Conservation (phyloP, 257 asterid genomes). For the Solanum stenotomum region DNA sequence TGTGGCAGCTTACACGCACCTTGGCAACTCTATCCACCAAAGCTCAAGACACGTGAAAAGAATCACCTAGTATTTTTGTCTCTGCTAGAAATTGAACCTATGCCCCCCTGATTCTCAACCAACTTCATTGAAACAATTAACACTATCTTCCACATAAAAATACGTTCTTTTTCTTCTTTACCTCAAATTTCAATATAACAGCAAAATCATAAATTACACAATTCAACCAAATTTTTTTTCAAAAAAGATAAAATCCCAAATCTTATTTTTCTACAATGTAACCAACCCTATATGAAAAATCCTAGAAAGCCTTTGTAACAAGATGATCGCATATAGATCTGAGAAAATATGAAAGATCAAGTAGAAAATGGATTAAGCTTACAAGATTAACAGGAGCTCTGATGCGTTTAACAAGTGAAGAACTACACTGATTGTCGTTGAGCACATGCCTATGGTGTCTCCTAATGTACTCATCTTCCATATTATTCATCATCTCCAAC, state of each 20-base stretch:
- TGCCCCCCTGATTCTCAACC: not conserved
- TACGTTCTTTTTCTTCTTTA: not conserved
- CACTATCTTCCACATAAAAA: not conserved
- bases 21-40: not conserved
- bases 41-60: not conserved
- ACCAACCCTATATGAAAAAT: not conserved
- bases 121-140: not conserved
- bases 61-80: not conserved
- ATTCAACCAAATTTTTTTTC: not conserved
- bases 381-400: slow-evolving; percentile 86
- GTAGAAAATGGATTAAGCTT: not conserved
- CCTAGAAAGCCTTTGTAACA: not conserved
- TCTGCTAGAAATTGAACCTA: not conserved
- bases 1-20: not conserved
- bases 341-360: not conserved
- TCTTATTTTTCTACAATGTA: not conserved
- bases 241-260: not conserved
- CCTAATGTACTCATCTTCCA: slow-evolving; percentile 59
- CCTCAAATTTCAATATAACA: not conserved
- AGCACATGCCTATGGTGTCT: slow-evolving; percentile 71
- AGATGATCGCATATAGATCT: not conserved
- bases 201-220: not conserved
- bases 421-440: slow-evolving; percentile 61
- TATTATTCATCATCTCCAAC: slow-evolving; percentile 14
- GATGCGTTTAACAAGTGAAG: slow-evolving; percentile 71